Percentiles rank a stretch among this genome's conserved stretches.
These are phyloP conservation scores for Irpex rosettiformis DNA, from an alignment of 1,284 basidiomycete species.

Conservation along the genomic window DNA sequence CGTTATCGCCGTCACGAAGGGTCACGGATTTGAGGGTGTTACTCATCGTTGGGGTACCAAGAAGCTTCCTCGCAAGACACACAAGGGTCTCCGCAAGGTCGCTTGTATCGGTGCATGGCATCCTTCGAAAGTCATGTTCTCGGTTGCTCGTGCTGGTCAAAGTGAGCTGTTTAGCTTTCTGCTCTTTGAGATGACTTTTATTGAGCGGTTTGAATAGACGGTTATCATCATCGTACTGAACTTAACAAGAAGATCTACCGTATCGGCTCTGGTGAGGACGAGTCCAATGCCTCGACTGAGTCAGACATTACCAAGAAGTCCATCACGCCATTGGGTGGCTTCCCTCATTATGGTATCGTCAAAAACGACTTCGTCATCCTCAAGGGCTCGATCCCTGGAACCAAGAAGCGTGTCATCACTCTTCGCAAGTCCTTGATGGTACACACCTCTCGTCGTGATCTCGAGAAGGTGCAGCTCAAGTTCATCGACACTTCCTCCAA, in stretches of 20 bases:
- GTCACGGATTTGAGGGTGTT: conserved; percentile 99
- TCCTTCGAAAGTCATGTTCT: conserved; percentile 99
- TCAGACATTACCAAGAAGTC: conserved; percentile 91
- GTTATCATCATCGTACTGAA: conserved; percentile 98
- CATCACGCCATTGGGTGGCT: conserved; percentile 99
- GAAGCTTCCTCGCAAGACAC: conserved; percentile 98
- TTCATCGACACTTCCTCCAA: conserved; percentile 99
- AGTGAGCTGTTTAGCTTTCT: conserved; percentile 45
- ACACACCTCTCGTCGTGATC: conserved; percentile 83
- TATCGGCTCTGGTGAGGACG: conserved; percentile 80
- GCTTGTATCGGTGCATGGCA: conserved; percentile 99
- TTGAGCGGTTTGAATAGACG: conserved; percentile 51
- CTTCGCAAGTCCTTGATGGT: conserved; percentile 88
- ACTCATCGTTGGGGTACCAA: conserved; percentile 99
- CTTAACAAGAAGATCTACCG: conserved; percentile 99
- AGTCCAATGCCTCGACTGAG: conserved; percentile 89
- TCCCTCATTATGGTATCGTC: conserved; percentile 98
- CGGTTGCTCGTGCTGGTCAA: conserved; percentile 99
- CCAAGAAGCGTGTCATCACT: conserved; percentile 97
- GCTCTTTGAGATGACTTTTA: conserved; percentile 2
- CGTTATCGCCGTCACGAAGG: conserved; percentile 98
- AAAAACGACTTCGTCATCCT: conserved; percentile 98
- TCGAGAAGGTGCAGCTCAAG: conserved; percentile 98
- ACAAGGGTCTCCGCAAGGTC: conserved; percentile 99
- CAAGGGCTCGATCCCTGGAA: conserved; percentile 92